Base-by-base conservation (phyloP, 306 rosid genomes). In the Cucurbita pepo region DNA sequence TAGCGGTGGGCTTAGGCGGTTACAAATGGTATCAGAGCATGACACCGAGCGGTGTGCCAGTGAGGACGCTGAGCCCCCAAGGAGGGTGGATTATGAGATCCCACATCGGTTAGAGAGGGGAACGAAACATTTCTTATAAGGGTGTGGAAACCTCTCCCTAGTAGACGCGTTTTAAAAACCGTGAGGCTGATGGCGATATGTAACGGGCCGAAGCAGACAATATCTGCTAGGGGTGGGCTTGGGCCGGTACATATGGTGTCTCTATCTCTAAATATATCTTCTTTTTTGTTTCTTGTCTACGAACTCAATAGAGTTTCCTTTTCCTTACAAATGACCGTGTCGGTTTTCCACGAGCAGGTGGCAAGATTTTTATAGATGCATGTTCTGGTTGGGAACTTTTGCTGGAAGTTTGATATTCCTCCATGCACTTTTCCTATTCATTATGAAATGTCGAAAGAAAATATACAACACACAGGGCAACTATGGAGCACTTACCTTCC, bases 381-480 rank as follows among this genome's bases (percentile, higher is more conserved):
- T 88, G 91, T 85, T 90, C 82, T 93, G 98, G 94, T 79, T 93
- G 75, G 94, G 84, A 45, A 83, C 85, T 80, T 83, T 90, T 58
- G 85, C 63, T 73, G 91, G 98, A 41, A 65, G 84, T 72, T 87
- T 90, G 77, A 50, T 88, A 66, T 75, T 88, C 70, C 85, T 88
- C 73, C 98, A 90, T 80, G 61, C 76, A 19, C 75, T 90, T 65
- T 85, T 88, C 75, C 85, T 93, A 40, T 56, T 83, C 10, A 82
- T 86, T 70, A 83, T 90, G 63, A 93, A 86, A 85, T 75, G 81
- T 51, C 82, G 85, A 81, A 87, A 85, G 84, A 92, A 79, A 80
- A 85, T 52, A 56, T 82, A 83, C 47, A 88, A 87, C 72, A 87
- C 77, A 59, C 81, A 19, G 75, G 77, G 71, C 59, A 79, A 70